Evolutionary conservation across 306 rosid species (phyloP).

Genomic region (Sicyos baderoa): DNA sequence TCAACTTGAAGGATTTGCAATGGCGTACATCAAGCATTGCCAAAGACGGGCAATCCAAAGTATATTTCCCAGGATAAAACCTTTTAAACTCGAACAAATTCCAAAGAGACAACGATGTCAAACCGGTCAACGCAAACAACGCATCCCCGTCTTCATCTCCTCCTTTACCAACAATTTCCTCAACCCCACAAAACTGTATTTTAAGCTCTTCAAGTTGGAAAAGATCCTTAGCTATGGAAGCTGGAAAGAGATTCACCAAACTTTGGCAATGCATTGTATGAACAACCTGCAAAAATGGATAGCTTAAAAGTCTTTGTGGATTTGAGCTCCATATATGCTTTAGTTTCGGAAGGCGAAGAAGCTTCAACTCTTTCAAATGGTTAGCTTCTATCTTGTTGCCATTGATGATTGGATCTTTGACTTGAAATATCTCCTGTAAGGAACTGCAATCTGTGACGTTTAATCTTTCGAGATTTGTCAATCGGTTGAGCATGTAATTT

Average conservation of each 20-base stretch:
- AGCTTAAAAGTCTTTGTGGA: constrained; percentile 4
- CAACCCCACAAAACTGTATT: constrained; percentile 19
- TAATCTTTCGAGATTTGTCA: constrained; percentile 21
- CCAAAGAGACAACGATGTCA: constrained; percentile 8
- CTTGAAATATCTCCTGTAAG: constrained; percentile 10
- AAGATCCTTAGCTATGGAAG: constrained; percentile 22
- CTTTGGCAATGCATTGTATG: constrained; percentile 14
- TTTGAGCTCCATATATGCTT: constrained; percentile 25
- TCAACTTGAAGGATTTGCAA: constrained; percentile 12
- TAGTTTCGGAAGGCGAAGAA: constrained; percentile 27
- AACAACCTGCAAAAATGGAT: constrained; percentile 14
- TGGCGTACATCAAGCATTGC: constrained; percentile 3
- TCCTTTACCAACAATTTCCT: constrained; percentile 20
- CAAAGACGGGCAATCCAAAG: constrained; percentile 21
- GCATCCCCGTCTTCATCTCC: not conserved
- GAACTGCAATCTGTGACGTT: constrained; percentile 15
- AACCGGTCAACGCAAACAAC: constrained; percentile 3
- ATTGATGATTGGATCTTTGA: not conserved
- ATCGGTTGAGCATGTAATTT: not conserved
- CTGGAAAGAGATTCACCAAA: constrained; percentile 19
- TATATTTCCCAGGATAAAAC: constrained; percentile 17
- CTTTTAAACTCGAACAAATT: not conserved
- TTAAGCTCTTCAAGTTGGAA: not conserved
- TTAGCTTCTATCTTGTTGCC: not conserved
- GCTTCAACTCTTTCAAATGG: constrained; percentile 19